Conservation (phyloP, 345 rosid species). For the Rhodomyrtus tomentosa region DNA sequence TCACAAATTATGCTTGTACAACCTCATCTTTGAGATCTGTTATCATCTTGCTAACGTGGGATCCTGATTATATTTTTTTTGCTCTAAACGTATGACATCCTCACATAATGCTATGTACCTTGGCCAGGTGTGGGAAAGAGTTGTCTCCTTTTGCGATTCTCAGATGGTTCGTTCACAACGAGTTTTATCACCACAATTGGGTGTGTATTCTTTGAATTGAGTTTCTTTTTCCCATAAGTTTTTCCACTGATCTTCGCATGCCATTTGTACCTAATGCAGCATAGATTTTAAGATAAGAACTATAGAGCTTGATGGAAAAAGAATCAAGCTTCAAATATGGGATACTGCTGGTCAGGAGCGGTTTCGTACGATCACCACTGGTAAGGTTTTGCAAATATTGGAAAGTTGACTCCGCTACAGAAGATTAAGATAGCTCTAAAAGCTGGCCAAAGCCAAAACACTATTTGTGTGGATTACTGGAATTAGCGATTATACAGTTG, state of each 20-base stretch:
- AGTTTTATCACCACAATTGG: conserved; percentile 92
- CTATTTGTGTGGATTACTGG: neutral
- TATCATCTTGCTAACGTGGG: neutral
- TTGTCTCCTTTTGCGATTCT: conserved; percentile 80
- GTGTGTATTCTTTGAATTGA: conserved; percentile 15
- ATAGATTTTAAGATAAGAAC: conserved; percentile 48
- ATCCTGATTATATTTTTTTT: neutral
- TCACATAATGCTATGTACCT: neutral
- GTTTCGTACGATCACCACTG: conserved; percentile 42
- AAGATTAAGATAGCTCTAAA: neutral
- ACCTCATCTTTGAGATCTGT: neutral
- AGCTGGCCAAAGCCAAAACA: neutral
- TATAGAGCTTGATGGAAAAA: conserved; percentile 41
- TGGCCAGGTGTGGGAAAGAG: conserved; percentile 83
- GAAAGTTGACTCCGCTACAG: neutral
- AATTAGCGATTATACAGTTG: neutral
- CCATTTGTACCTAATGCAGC: conserved; percentile 6
- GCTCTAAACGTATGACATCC: neutral
- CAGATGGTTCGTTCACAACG: conserved; percentile 86
- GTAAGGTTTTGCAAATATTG: conserved; percentile 5
- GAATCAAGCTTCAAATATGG: conserved; percentile 45
- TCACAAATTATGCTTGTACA: neutral
- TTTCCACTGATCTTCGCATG: neutral
- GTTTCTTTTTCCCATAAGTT: neutral
- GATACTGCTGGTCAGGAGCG: conserved; percentile 53